Conservation (phyloP, 2,329 filamentous ascomycete species). For the Botrytis elliptica region DNA sequence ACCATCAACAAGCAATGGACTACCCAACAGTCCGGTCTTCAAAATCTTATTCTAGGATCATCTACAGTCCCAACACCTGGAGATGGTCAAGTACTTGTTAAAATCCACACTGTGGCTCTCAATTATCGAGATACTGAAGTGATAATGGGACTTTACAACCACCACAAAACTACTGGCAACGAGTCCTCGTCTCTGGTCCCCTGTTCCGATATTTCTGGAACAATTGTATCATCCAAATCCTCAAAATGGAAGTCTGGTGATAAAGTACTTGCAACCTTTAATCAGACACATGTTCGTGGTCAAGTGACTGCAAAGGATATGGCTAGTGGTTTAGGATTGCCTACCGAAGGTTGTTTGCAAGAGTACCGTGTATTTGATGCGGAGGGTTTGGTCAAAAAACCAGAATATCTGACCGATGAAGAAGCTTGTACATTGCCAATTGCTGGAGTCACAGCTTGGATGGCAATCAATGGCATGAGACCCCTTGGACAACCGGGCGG, state of each 20-base stretch:
- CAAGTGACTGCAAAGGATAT: conserved; percentile 31
- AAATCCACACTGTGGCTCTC: conserved; percentile 33
- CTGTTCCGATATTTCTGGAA: conserved; percentile 70
- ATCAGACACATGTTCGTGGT: conserved; percentile 46
- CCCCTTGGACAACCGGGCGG: conserved; percentile 50
- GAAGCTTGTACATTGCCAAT: conserved; percentile 62
- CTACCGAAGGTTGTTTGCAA: conserved; percentile 61
- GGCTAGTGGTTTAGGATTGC: conserved; percentile 60
- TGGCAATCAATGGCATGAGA: conserved; percentile 60
- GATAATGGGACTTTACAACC: conserved; percentile 51
- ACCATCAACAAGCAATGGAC: conserved; percentile 50
- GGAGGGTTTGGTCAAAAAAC: conserved; percentile 54
- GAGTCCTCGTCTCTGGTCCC: conserved; percentile 47
- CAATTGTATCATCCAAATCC: conserved; percentile 50
- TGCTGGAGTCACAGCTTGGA: conserved; percentile 63
- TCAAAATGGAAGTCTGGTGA: conserved; percentile 55
- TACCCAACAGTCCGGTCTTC: conserved; percentile 54
- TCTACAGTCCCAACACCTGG: conserved; percentile 49
- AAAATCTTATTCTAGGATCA: conserved; percentile 49
- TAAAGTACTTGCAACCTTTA: conserved; percentile 66
- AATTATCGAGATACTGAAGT: conserved; percentile 38
- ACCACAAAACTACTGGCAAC: conserved; percentile 55
- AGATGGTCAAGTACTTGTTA: conserved; percentile 46
- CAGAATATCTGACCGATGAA: conserved; percentile 56
- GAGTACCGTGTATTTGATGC: conserved; percentile 59